Conservation (phyloP, 257 asterid species). For the Voacanga thouarsii region DNA sequence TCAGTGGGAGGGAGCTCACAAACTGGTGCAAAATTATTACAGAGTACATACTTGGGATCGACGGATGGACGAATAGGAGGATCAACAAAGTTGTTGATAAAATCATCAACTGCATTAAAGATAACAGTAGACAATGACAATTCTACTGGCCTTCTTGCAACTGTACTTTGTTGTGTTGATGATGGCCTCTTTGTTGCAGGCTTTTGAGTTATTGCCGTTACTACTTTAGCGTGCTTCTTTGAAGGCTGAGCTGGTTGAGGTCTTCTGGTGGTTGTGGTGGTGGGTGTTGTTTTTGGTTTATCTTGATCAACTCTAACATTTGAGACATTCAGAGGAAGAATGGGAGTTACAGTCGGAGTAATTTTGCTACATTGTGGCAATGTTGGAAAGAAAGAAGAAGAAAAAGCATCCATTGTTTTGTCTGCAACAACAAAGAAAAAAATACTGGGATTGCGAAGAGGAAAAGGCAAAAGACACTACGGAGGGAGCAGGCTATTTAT, state of each 20-base stretch:
- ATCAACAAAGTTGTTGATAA: conserved; percentile 35
- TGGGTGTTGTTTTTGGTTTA: conserved; percentile 29
- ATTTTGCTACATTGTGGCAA: conserved; percentile 18
- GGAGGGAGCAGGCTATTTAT: not conserved
- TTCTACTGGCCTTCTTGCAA: conserved; percentile 4
- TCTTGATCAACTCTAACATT: conserved; percentile 44
- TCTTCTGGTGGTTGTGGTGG: not conserved
- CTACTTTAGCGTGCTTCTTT: conserved; percentile 3
- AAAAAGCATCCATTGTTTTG: conserved; percentile 46
- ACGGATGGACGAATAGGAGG: conserved; percentile 51
- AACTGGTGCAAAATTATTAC: conserved; percentile 61
- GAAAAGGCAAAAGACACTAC: not conserved
- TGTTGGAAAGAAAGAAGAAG: conserved; percentile 49
- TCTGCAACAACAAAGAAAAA: not conserved
- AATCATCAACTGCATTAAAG: conserved; percentile 27
- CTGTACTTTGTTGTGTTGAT: too few relatives aligned
- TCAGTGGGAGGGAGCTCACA: conserved; percentile 63
- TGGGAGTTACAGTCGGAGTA: conserved; percentile 11
- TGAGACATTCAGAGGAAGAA: conserved; percentile 17
- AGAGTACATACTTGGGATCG: conserved; percentile 51
- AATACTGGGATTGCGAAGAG: not conserved
- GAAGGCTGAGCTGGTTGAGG: conserved; percentile 23
- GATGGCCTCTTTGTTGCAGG: not conserved
- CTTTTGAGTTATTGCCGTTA: conserved; percentile 8
- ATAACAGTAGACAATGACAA: conserved; percentile 18